Base-by-base conservation (phyloP, 2,329 filamentous ascomycete species). In the Claviceps sp. region DNA sequence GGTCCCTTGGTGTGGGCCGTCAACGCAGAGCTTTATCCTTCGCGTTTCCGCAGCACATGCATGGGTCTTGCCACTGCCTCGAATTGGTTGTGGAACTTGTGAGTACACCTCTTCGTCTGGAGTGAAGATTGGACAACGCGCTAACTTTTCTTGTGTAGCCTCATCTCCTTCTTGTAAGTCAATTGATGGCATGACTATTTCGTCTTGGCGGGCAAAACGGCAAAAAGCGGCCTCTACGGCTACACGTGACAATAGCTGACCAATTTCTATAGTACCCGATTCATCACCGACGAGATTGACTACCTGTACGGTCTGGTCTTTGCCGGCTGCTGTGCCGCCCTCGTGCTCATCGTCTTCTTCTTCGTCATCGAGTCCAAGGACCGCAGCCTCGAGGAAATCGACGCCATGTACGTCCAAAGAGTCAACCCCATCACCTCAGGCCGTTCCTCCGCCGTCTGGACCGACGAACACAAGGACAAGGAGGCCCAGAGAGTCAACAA, bases 341-440 rank as follows among this genome's bases (percentile, higher is more conserved):
- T 81, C 20, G 74, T 81, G 4, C 59, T 78, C 18, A 73, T 87
- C 48, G 83, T 88, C 54, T 88, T 82, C 72, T 85, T 88, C 72
- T 86, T 86, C 67, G 74, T 88, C 56, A 82, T 83, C 60, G 85
- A 88, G 69, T 82, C 77, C 55, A 82, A 85, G 66, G 83, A 83
- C 60, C 77, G 84, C 37, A 81, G 78, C 1, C 74, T 89, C 18
- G 85, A 88, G 68, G 84, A 88, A 66, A 82, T 88, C 52, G 85
- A 88, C 65, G 82, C 78, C 53, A 88, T 88, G 84, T 90, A 90
- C 63, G 71, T 75, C 18, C 60, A 69, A 41, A 64, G 63, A 43
- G 72, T 78, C 58, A 75, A 74, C 59, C 73, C 76, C 22, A 73
- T 73, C 60, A 70, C 65, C 50, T 75, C 72, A 1, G 57, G 57